Conservation (phyloP, 2,329 filamentous ascomycete genomes). For the Microascus cirrosus region DNA sequence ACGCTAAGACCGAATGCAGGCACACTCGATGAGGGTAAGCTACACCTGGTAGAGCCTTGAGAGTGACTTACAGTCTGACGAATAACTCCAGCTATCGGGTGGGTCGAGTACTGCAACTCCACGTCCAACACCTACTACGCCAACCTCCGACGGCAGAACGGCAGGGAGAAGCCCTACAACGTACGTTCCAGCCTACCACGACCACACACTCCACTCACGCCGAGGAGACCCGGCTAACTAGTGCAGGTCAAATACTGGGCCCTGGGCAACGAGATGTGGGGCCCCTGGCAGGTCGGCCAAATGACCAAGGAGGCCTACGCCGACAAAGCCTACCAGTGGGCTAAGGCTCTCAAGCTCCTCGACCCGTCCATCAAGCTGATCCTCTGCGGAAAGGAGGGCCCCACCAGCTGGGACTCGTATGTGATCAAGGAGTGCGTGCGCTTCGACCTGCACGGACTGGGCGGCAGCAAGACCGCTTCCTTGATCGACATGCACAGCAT, state of each 20-base stretch:
- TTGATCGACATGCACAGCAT: slow-evolving; percentile 74
- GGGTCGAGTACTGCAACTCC: slow-evolving; percentile 82
- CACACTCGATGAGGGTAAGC: slow-evolving; percentile 1
- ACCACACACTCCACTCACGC: neutral
- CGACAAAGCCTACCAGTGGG: slow-evolving; percentile 59
- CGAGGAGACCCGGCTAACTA: neutral
- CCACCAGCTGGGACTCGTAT: slow-evolving; percentile 60
- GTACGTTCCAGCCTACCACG: slow-evolving; percentile 7
- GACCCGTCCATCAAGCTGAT: slow-evolving; percentile 61
- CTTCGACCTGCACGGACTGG: slow-evolving; percentile 20
- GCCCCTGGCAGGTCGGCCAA: slow-evolving; percentile 56
- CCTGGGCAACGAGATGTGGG: slow-evolving; percentile 65
- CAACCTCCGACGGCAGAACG: slow-evolving; percentile 66
- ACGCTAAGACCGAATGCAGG: neutral
- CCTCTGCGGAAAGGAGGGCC: slow-evolving; percentile 62
- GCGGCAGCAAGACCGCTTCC: slow-evolving; percentile 18
- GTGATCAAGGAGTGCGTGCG: slow-evolving; percentile 58
- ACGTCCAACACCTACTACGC: slow-evolving; percentile 70
- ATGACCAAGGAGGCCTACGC: slow-evolving; percentile 61
- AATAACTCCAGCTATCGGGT: slow-evolving; percentile 41
- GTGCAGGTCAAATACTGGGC: slow-evolving; percentile 67
- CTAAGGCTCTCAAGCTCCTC: slow-evolving; percentile 59
- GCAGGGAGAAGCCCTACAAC: slow-evolving; percentile 65
- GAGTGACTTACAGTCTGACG: neutral
- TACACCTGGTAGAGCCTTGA: neutral